Evolutionary conservation across 2,329 filamentous ascomycete species (phyloP).

Genomic region (Passalora sequoiae): DNA sequence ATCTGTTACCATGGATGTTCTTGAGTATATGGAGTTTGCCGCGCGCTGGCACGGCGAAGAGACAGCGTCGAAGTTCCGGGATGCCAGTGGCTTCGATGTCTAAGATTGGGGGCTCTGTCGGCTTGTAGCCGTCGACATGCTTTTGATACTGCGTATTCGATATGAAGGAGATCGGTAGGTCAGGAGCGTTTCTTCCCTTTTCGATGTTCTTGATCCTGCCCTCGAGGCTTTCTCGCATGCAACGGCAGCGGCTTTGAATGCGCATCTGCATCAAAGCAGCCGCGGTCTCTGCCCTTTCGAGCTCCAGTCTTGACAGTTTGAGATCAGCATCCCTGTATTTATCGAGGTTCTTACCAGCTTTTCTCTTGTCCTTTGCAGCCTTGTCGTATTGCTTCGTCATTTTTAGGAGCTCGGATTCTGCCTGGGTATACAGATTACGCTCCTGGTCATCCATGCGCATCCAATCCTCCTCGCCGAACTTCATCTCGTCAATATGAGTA

Average conservation of each 20-base stretch:
- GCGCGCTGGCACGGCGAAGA: conserved; percentile 9
- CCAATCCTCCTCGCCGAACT: background rate
- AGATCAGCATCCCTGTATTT: background rate
- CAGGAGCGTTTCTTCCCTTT: conserved; percentile 10
- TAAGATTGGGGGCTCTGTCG: conserved; percentile 10
- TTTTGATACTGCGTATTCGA: conserved; percentile 21
- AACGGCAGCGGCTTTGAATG: conserved; percentile 7
- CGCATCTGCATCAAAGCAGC: background rate
- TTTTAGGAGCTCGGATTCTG: background rate
- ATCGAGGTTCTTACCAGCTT: background rate
- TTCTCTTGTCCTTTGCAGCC: background rate
- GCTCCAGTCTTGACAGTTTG: background rate
- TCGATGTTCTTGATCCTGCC: conserved; percentile 4
- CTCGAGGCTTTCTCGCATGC: background rate
- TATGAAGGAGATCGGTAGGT: conserved; percentile 16
- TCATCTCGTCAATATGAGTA: conserved; percentile 17
- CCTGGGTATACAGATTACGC: background rate
- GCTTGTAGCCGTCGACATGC: conserved; percentile 13
- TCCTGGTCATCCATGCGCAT: background rate
- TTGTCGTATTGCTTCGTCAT: background rate
- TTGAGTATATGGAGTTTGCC: background rate
- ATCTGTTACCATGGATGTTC: background rate
- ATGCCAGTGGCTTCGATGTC: conserved; percentile 20
- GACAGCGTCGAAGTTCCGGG: conserved; percentile 14
- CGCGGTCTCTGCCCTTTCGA: background rate